A percentile compares a stretch with the other conserved stretches of the same genome.
Conservation (phyloP, 345 rosid species). For the Angophora floribunda region DNA sequence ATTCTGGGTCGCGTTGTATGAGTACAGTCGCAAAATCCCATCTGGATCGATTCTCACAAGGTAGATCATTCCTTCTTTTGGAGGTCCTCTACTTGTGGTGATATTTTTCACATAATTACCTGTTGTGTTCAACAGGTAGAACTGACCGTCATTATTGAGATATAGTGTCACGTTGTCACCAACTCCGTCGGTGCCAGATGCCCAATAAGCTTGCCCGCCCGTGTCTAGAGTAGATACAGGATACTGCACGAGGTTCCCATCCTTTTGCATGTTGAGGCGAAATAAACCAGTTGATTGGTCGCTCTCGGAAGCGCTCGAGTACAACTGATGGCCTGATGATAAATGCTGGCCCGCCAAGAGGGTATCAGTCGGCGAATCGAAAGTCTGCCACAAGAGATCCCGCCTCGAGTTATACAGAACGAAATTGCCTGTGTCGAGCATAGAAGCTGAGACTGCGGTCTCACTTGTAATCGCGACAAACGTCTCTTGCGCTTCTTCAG, state of each 20-base stretch:
- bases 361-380: conserved; percentile 8
- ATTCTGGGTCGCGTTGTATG: neutral
- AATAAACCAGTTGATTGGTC: conserved; percentile 5
- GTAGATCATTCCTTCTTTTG: neutral
- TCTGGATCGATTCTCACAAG: neutral
- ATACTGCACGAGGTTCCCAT: conserved; percentile 23
- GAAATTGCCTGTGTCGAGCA: conserved; percentile 21
- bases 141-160: conserved; percentile 3
- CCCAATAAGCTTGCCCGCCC: neutral
- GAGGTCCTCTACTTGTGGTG: neutral
- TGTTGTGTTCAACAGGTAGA: neutral
- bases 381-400: conserved; percentile 14
- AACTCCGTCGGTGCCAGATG: accelerated
- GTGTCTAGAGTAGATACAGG: neutral
- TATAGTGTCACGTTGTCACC: conserved; percentile 2
- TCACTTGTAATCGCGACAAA: neutral
- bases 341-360: conserved; percentile 13
- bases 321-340: neutral
- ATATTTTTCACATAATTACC: neutral
- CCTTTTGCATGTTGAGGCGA: conserved; percentile 6
- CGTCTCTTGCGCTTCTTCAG: neutral
- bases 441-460: conserved; percentile 9
- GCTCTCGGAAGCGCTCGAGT: conserved; percentile 1
- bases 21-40: conserved; percentile 8
- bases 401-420: conserved; percentile 11